Evolutionary conservation across 768 basidiomycete genomes (phyloP).

Genomic region (Daedaleopsis sinensis): DNA sequence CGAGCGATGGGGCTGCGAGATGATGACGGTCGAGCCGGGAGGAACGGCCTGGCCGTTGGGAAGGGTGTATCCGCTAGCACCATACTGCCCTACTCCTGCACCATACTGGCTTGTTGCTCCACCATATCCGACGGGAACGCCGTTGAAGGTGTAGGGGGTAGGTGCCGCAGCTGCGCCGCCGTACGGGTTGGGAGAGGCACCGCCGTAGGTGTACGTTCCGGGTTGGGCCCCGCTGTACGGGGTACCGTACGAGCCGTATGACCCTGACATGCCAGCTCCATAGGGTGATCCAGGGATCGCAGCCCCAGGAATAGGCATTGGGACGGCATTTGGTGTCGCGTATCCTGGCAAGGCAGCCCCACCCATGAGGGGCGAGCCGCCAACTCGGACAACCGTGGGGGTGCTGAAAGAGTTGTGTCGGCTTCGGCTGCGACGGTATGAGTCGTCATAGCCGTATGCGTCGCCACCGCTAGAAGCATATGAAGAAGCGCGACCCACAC

Average conservation of each 20-base stretch:
- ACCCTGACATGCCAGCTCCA: conserved; percentile 3
- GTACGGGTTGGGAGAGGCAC: conserved; percentile 17
- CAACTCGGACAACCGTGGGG: conserved; percentile 14
- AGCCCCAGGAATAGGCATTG: conserved; percentile 16
- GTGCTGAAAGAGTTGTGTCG: conserved; percentile 19
- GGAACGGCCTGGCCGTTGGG: conserved; percentile 13
- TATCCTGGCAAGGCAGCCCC: conserved; percentile 5
- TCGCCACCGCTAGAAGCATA: conserved; percentile 7
- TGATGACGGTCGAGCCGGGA: conserved; percentile 29
- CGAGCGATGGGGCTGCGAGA: conserved; percentile 14
- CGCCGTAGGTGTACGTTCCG: conserved; percentile 11
- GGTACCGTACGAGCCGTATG: not conserved
- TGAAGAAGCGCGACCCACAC: conserved; percentile 8
- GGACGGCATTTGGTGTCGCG: not conserved
- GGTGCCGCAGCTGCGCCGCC: not conserved
- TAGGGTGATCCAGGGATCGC: conserved; percentile 2
- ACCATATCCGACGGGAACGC: conserved; percentile 1
- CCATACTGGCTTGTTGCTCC: too few relatives aligned
- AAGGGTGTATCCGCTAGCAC: conserved; percentile 5
- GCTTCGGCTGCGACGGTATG: conserved; percentile 13
- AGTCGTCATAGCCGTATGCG: conserved; percentile 14
- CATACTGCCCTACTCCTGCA: not conserved
- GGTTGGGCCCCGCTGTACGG: conserved; percentile 7
- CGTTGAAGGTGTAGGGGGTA: conserved; percentile 3
- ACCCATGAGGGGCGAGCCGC: conserved; percentile 7